These are phyloP conservation scores for Tardiomyces blankii DNA, from an alignment of 1,139 yeast genomes.

Conservation along the genomic window DNA sequence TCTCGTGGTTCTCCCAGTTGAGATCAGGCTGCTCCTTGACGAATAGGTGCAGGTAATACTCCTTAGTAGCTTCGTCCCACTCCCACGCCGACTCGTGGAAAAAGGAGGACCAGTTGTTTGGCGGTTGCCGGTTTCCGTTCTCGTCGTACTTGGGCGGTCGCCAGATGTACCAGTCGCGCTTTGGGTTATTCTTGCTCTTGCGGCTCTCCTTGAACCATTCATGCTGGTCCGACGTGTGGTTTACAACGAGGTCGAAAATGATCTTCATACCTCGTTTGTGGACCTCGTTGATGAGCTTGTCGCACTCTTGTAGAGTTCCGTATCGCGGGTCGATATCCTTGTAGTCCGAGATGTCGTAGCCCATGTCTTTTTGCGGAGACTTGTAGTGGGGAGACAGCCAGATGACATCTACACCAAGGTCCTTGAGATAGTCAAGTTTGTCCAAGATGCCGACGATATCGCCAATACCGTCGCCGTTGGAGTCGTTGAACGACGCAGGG, in stretches of 20 bases:
- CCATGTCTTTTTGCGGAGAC: constrained; percentile 54
- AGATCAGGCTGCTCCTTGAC: constrained; percentile 46
- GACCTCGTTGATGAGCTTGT: constrained; percentile 35
- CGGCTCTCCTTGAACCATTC: constrained; percentile 48
- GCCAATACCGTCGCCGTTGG: constrained; percentile 48
- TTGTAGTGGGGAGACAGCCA: constrained; percentile 53
- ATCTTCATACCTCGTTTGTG: constrained; percentile 42
- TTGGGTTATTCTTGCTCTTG: constrained; percentile 39
- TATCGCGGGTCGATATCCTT: constrained; percentile 39
- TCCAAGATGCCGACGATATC: constrained; percentile 44
- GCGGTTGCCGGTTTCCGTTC: constrained; percentile 41
- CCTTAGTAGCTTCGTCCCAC: constrained; percentile 40
- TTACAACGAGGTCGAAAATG: constrained; percentile 45
- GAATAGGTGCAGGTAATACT: constrained; percentile 44
- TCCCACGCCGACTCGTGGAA: constrained; percentile 41
- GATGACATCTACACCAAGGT: constrained; percentile 40
- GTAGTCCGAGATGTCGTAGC: constrained; percentile 49
- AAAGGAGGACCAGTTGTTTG: constrained; percentile 45
- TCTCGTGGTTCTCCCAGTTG: constrained; percentile 47
- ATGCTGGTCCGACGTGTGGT: constrained; percentile 47
- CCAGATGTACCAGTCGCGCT: constrained; percentile 57
- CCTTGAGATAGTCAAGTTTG: constrained; percentile 40
- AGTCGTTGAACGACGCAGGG: constrained; percentile 48
- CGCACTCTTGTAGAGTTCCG: constrained; percentile 45
- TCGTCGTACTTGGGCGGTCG: constrained; percentile 37